Conservation (phyloP, 371 early-diverging fungal genomes). For the Spraguea lophii region DNA sequence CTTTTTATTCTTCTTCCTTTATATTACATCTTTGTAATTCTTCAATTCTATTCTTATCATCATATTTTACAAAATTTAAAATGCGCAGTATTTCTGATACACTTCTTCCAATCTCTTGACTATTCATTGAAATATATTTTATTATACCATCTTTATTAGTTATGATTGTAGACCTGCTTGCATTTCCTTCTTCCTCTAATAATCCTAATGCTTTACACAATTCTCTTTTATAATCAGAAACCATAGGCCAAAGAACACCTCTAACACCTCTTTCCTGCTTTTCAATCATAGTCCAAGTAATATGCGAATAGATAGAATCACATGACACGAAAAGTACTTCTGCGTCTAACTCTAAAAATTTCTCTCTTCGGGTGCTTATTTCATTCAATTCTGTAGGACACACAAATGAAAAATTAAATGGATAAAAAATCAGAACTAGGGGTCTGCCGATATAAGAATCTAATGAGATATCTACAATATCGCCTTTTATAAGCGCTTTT, state of each 20-base stretch:
- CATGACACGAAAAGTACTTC: constrained; percentile 35
- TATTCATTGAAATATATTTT: constrained; percentile 17
- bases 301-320: constrained; percentile 43
- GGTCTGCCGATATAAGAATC: too few relatives aligned
- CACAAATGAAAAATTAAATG: constrained; percentile 45
- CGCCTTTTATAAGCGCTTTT: too few relatives aligned
- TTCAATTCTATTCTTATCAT: too few relatives aligned
- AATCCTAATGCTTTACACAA: constrained; percentile 24
- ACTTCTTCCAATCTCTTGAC: constrained; percentile 38
- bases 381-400: constrained; percentile 46
- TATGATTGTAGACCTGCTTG: constrained; percentile 33
- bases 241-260: constrained; percentile 34
- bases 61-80: too few relatives aligned
- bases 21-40: too few relatives aligned
- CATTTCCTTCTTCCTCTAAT: constrained; percentile 24
- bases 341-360: constrained; percentile 33
- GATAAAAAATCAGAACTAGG: constrained; percentile 44
- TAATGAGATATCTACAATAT: too few relatives aligned
- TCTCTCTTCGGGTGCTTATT: constrained; percentile 15
- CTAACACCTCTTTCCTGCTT: constrained; percentile 30
- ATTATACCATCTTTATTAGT: constrained; percentile 21
- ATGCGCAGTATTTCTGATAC: constrained; percentile 34
- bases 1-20: too few relatives aligned
- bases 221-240: constrained; percentile 25
- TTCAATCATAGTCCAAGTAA: constrained; percentile 32